phyloP scores from a whole-genome alignment of 2,329 filamentous ascomycete genomes.

The Xylaria sp. region DNA sequence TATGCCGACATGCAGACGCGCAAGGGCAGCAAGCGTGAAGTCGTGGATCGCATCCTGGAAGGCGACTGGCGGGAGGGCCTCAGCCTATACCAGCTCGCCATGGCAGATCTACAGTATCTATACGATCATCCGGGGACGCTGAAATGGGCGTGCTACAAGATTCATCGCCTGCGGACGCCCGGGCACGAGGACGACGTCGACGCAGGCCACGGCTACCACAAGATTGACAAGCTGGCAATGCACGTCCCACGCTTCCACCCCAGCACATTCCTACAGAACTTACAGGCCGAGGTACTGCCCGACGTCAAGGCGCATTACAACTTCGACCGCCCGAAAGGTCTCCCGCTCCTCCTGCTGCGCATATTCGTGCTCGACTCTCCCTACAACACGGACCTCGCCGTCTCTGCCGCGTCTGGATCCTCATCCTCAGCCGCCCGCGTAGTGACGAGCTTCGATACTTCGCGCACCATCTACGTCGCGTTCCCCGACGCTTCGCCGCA shows the following conservation, averaged over 20 bases:
- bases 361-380: slow-evolving; percentile 84
- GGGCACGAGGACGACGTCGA: slow-evolving; percentile 53
- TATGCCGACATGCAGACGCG: slow-evolving; percentile 69
- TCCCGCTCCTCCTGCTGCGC: slow-evolving; percentile 79
- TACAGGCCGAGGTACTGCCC: slow-evolving; percentile 78
- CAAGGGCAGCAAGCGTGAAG: slow-evolving; percentile 70
- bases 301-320: slow-evolving; percentile 87
- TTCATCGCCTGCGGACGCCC: slow-evolving; percentile 62
- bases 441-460: slow-evolving; percentile 66
- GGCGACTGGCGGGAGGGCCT: slow-evolving; percentile 75
- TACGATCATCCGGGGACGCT: slow-evolving; percentile 72
- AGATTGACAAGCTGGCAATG: slow-evolving; percentile 58
- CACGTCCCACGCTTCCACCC: slow-evolving; percentile 79
- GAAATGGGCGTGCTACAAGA: slow-evolving; percentile 71
- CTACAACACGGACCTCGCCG: slow-evolving; percentile 71
- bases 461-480: slow-evolving; percentile 79
- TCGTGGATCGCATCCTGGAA: slow-evolving; percentile 70
- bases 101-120: slow-evolving; percentile 73
- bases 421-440: slow-evolving; percentile 37
- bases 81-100: slow-evolving; percentile 73
- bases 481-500: slow-evolving; percentile 84
- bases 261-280: slow-evolving; percentile 78
- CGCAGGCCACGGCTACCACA: slow-evolving; percentile 40
- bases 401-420: slow-evolving; percentile 43
- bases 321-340: slow-evolving; percentile 73